Base-by-base conservation (phyloP, 208 protist species). In the Angomonas deanei region DNA sequence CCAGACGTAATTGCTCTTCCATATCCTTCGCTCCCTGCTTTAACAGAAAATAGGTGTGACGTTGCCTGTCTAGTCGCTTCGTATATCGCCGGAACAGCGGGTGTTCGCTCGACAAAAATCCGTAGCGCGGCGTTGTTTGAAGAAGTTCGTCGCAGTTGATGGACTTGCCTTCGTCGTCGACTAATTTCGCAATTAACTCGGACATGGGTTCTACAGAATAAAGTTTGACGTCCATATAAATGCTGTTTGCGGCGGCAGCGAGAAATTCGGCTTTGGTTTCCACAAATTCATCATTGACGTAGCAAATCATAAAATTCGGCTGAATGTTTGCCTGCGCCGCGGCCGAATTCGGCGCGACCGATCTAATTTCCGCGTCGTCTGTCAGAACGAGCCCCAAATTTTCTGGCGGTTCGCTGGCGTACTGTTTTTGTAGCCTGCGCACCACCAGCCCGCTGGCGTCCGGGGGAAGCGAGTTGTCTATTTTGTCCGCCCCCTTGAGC, bases 281-380 rank as follows among this genome's bases (percentile, higher is more conserved):
- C 26, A 93, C 73, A 75, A 84, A 91, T n/a, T 82, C 64, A 26
- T 78, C 74, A 55, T 93, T 93, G 3, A 91, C 78, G 24, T 82
- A 69, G 61, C 80, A 84, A 55, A 93, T 75, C 71, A 93, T 88
- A 53, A 69, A 89, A 10, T 84, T 65, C 3, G 60, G 39, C 0
- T 72, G 80, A 50, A 93, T 77, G 62, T 93, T 88, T 0, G 87
- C 74, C 27, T 62, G 70, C 15, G 71, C 71, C 3, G 84, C 81
- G 26, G 75, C 66, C 5, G 87, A 88, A 21, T 62, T 59, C 5
- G 66, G 64, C 0, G 70, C 73, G 17, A 85, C 74, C 5, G 49
- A 69, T 2, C 64, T 42, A 47, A 93, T 68, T 54, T 93, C 82
- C 1, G 64, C 83, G 65, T 93, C 87, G 24, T 86, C 80, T n/a